phyloP scores from a whole-genome alignment of 2,329 filamentous ascomycete genomes.

The Neonectria magnoliae region DNA sequence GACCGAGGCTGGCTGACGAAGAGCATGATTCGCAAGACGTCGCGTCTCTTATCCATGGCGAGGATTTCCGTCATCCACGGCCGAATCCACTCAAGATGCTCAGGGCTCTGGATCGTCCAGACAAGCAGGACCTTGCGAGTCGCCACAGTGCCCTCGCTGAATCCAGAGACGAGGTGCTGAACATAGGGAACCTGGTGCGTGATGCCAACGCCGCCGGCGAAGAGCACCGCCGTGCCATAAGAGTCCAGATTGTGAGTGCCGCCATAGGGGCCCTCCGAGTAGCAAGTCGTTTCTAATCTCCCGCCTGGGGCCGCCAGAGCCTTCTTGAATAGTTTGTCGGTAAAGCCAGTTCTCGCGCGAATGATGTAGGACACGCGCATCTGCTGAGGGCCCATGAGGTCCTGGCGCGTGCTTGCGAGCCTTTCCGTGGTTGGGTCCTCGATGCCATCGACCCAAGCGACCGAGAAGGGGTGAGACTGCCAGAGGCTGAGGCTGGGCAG shows the following conservation, averaged over 20 bases:
- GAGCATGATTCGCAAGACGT: conserved; percentile 79
- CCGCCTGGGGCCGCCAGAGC: conserved; percentile 70
- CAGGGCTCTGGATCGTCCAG: conserved; percentile 82
- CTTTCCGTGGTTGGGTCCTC: conserved; percentile 62
- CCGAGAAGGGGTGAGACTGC: conserved; percentile 83
- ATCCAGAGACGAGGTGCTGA: conserved; percentile 75
- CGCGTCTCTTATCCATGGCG: conserved; percentile 77
- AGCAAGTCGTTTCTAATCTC: conserved; percentile 70
- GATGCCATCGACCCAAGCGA: conserved; percentile 79
- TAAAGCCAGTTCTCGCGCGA: conserved; percentile 79
- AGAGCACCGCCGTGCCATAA: conserved; percentile 81
- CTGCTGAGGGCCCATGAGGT: conserved; percentile 68
- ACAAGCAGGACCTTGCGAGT: conserved; percentile 78
- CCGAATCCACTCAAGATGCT: conserved; percentile 85
- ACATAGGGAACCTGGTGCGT: conserved; percentile 83
- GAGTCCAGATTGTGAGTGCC: conserved; percentile 76
- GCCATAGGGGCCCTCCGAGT: conserved; percentile 82
- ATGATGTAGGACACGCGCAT: conserved; percentile 77
- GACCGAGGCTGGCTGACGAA: conserved; percentile 80
- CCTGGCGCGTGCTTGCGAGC: conserved; percentile 68
- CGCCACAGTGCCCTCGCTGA: conserved; percentile 74
- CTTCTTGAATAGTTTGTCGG: conserved; percentile 73
- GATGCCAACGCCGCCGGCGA: conserved; percentile 83
- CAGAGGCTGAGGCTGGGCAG: conserved; percentile 76
- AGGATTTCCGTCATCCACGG: conserved; percentile 86